Percentiles rank a stretch among this genome's conserved stretches.
Conservation (phyloP, 169 alveolate species). For the Blepharisma undulans region DNA sequence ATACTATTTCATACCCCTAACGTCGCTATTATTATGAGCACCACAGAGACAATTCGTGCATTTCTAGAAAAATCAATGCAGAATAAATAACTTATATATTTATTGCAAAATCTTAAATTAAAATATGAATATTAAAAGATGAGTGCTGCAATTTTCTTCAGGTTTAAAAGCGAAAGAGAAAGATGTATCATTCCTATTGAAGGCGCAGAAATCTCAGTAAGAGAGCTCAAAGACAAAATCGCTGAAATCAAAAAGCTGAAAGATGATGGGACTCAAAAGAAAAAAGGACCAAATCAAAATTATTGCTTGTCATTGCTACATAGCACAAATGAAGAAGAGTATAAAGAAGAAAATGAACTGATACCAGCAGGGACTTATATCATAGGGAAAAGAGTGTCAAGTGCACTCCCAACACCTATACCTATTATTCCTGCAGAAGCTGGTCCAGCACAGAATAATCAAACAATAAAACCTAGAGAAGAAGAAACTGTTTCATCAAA, state of each 20-base stretch:
- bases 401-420: slow-evolving; percentile 2
- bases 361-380: slow-evolving; percentile 25
- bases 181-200: slow-evolving; percentile 16
- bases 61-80: neutral
- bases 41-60: slow-evolving; percentile 39
- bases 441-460: neutral
- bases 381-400: slow-evolving; percentile 7
- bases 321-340: neutral
- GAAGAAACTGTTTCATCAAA: slow-evolving; percentile 18
- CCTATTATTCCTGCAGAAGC: neutral
- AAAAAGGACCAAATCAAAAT: slow-evolving; percentile 33
- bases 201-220: slow-evolving; percentile 5
- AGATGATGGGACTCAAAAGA: slow-evolving; percentile 21
- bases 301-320: neutral
- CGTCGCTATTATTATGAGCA: slow-evolving; percentile 59
- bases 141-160: slow-evolving; percentile 7
- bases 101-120: too few species aligned
- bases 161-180: slow-evolving; percentile 31
- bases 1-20: slow-evolving; percentile 56
- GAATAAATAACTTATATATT: neutral
- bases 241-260: slow-evolving; percentile 1
- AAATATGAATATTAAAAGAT: neutral
- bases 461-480: neutral
- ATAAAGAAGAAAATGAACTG: neutral
- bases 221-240: slow-evolving; percentile 9